Conservation (phyloP, 177 flowering plant species). For the Vitis hybrid region DNA sequence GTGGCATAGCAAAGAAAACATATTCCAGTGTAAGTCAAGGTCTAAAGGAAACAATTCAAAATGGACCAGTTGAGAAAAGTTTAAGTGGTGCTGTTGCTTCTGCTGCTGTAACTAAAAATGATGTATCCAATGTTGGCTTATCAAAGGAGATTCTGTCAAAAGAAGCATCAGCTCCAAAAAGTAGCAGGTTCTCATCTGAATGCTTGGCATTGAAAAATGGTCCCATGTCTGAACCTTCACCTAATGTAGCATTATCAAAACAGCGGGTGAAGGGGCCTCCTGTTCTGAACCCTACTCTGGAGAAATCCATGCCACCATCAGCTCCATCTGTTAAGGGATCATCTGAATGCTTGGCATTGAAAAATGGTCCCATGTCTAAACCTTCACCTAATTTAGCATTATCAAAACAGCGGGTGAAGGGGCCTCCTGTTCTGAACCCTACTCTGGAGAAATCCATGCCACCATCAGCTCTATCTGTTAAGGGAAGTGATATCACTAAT, state of each 20-base stretch:
- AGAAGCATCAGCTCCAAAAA: slow-evolving; percentile 21
- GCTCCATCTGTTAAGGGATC: slow-evolving; percentile 3
- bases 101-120: slow-evolving; percentile 13
- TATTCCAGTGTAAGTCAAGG: slow-evolving; percentile 14
- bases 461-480: slow-evolving; percentile 10
- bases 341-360: slow-evolving; percentile 6
- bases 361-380: slow-evolving; percentile 15
- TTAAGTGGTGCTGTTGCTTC: slow-evolving; percentile 16
- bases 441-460: slow-evolving; percentile 7
- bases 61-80: slow-evolving; percentile 26
- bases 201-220: slow-evolving; percentile 9
- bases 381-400: slow-evolving; percentile 12
- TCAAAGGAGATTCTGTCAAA: slow-evolving; percentile 17
- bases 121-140: slow-evolving; percentile 10
- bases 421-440: slow-evolving; percentile 3
- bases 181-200: slow-evolving; percentile 8
- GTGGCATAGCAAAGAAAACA: slow-evolving; percentile 16
- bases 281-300: slow-evolving; percentile 3
- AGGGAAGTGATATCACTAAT: slow-evolving; percentile 1
- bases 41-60: slow-evolving; percentile 26
- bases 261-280: slow-evolving; percentile 13
- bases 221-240: slow-evolving; percentile 13
- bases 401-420: slow-evolving; percentile 13
- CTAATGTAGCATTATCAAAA: slow-evolving; percentile 8
- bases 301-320: slow-evolving; percentile 11